These are phyloP conservation scores for Botrytis byssoidea DNA, from an alignment of 2,329 filamentous ascomycete species.

Conservation along the genomic window DNA sequence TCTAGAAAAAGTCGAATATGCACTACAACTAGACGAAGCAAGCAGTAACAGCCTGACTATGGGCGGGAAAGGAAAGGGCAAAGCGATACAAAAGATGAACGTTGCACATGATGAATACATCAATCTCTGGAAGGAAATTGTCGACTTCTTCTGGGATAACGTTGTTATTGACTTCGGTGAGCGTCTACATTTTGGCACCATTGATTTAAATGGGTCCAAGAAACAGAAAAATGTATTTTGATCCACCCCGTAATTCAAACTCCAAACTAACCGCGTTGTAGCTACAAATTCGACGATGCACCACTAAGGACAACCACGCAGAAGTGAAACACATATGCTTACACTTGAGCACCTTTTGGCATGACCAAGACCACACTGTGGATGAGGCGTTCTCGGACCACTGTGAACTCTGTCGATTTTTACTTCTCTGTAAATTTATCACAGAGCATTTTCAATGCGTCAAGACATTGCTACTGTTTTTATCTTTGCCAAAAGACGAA, in stretches of 20 bases:
- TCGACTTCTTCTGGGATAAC: slow-evolving; percentile 6
- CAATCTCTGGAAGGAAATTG: slow-evolving; percentile 6
- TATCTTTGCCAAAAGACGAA: not conserved
- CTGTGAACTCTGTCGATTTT: not conserved
- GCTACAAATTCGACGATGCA: not conserved
- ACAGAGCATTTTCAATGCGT: slow-evolving; percentile 4
- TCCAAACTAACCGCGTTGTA: not conserved
- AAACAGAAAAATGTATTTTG: not conserved
- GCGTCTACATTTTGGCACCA: not conserved
- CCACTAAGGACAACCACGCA: not conserved
- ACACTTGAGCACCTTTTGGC: not conserved
- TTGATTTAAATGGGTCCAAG: not conserved
- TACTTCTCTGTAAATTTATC: not conserved
- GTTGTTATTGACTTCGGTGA: not conserved
- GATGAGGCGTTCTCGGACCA: not conserved
- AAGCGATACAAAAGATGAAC: not conserved
- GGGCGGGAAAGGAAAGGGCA: not conserved
- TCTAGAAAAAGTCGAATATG: not conserved
- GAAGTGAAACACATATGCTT: slow-evolving; percentile 1
- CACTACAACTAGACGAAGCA: not conserved
- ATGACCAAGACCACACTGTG: not conserved
- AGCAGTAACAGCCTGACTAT: no score
- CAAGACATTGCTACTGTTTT: not conserved
- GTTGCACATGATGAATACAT: not conserved
- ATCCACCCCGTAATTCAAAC: not conserved